Evolutionary conservation across 2,329 filamentous ascomycete genomes (phyloP).

Genomic region (Epichloe festucae): DNA sequence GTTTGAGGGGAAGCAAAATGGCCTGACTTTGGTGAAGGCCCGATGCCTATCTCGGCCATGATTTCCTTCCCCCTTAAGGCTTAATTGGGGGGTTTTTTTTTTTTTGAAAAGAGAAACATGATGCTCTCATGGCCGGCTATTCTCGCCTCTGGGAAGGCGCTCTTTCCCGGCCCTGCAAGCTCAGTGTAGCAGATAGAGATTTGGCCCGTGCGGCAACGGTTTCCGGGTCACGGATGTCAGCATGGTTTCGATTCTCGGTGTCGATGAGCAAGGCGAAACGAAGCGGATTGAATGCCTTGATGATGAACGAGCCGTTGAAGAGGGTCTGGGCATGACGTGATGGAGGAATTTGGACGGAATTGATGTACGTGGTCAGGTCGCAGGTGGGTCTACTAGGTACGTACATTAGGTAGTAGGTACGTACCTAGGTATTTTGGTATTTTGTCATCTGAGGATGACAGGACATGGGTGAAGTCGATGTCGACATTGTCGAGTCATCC

Average conservation of each 20-base stretch:
- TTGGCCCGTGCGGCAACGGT: neutral
- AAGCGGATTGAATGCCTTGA: neutral
- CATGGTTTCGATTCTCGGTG: neutral
- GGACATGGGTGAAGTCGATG: neutral
- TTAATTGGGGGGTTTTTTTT: neutral
- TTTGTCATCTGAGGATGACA: too few relatives aligned
- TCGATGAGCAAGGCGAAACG: neutral
- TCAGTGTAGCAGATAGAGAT: neutral
- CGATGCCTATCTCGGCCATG: slow-evolving; percentile 1
- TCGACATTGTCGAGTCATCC: neutral
- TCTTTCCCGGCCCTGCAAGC: neutral
- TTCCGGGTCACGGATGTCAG: too few relatives aligned
- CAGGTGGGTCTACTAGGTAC: neutral
- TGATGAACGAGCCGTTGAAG: neutral
- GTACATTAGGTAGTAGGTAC: too few relatives aligned
- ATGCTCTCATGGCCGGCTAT: neutral
- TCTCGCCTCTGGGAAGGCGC: neutral
- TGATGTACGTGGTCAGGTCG: too few relatives aligned
- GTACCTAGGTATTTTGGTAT: too few relatives aligned
- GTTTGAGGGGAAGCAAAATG: slow-evolving; percentile 3
- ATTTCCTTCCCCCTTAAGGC: neutral
- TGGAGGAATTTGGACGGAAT: neutral
- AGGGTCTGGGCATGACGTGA: neutral
- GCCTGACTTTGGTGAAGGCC: slow-evolving; percentile 7
- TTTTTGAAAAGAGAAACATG: too few relatives aligned